A percentile compares a stretch with the other conserved stretches of the same genome.
Evolutionary conservation across 1,284 basidiomycete species (phyloP).

Genomic region (Pseudozyma flocculosa): DNA sequence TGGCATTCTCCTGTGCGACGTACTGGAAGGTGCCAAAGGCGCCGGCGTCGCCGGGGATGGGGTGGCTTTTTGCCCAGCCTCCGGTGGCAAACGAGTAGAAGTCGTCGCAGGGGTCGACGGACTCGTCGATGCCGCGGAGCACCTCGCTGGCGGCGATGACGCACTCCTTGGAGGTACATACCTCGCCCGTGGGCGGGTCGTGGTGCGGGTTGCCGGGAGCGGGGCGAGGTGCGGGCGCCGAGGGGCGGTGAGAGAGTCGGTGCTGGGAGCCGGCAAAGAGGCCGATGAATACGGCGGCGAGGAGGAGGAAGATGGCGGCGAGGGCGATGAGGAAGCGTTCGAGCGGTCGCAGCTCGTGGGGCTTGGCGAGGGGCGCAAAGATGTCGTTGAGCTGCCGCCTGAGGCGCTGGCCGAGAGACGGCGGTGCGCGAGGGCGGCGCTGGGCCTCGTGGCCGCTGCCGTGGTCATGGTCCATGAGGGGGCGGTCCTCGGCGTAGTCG

Average conservation of each 20-base stretch:
- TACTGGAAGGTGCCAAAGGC: slow-evolving; percentile 59
- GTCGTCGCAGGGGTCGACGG: slow-evolving; percentile 88
- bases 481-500: slow-evolving; percentile 29
- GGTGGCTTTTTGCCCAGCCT: slow-evolving; percentile 48
- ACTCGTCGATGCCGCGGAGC: slow-evolving; percentile 75
- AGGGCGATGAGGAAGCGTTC: slow-evolving; percentile 77
- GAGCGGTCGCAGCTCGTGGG: slow-evolving; percentile 78
- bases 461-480: slow-evolving; percentile 5
- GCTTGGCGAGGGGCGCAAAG: slow-evolving; percentile 44
- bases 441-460: slow-evolving; percentile 1
- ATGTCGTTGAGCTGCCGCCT: slow-evolving; percentile 28
- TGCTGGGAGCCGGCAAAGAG: slow-evolving; percentile 66
- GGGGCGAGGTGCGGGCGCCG: slow-evolving; percentile 17
- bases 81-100: slow-evolving; percentile 79
- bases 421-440: slow-evolving; percentile 1
- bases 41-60: slow-evolving; percentile 60
- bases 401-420: slow-evolving; percentile 19
- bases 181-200: slow-evolving; percentile 29
- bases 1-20: slow-evolving; percentile 30
- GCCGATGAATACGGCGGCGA: slow-evolving; percentile 83
- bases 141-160: slow-evolving; percentile 80
- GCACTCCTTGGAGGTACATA: slow-evolving; percentile 78
- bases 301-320: slow-evolving; percentile 74
- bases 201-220: slow-evolving; percentile 49
- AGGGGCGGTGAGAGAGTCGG: slow-evolving; percentile 56